phyloP scores from a whole-genome alignment of 768 basidiomycete species.

The Boletus subcaerulescens region DNA sequence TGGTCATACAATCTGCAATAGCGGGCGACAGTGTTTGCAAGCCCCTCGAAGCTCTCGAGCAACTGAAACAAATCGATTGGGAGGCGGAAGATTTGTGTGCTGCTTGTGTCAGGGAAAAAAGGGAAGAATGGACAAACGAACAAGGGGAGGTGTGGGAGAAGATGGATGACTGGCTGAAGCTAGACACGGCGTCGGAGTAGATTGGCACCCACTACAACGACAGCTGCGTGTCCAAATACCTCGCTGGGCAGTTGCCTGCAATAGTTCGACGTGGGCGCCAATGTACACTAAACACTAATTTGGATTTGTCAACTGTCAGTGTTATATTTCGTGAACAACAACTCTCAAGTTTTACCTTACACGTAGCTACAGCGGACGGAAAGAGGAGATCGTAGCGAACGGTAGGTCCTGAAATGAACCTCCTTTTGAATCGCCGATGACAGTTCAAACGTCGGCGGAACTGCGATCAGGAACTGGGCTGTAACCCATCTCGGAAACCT shows the following conservation, averaged over 20 bases:
- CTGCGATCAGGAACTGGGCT: background rate
- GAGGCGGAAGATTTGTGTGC: constrained; percentile 52
- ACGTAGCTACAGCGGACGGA: background rate
- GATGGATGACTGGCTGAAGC: constrained; percentile 56
- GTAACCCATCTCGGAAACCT: too few relatives aligned
- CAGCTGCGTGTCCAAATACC: background rate
- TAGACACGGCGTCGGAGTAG: constrained; percentile 9
- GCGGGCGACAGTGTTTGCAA: constrained; percentile 60
- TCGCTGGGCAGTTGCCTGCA: too few relatives aligned
- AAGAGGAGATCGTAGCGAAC: background rate
- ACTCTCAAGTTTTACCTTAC: background rate
- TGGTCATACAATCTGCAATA: constrained; percentile 68
- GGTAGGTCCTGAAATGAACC: background rate
- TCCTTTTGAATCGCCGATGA: background rate
- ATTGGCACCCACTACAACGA: background rate
- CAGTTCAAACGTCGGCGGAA: background rate
- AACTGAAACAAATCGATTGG: constrained; percentile 61
- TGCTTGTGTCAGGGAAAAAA: constrained; percentile 56
- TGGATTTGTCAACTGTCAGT: background rate
- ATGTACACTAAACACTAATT: background rate
- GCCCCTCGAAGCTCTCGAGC: constrained; percentile 68
- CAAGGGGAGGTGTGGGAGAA: constrained; percentile 56
- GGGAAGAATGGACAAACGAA: constrained; percentile 63
- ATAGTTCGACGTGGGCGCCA: background rate
- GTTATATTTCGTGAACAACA: background rate